phyloP scores from a whole-genome alignment of 805 yeast species.

The Candida qinlingensis region DNA sequence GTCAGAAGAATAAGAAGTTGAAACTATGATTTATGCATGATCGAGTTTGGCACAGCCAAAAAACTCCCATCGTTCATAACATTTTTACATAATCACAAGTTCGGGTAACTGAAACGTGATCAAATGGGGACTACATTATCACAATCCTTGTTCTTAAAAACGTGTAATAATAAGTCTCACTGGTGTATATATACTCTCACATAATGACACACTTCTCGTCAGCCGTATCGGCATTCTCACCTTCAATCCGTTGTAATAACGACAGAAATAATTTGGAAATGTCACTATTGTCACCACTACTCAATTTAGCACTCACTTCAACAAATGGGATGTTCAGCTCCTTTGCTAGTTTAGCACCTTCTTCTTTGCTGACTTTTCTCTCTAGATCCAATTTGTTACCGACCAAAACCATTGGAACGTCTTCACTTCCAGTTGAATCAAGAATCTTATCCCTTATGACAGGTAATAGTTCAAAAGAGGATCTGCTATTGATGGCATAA shows the following conservation, averaged over 20 bases:
- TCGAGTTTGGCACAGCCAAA: too few species aligned
- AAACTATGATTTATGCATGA: too few species aligned
- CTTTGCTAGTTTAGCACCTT: slow-evolving; percentile 58
- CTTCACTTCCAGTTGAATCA: slow-evolving; percentile 58
- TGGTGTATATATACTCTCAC: slow-evolving; percentile 16
- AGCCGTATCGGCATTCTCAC: slow-evolving; percentile 47
- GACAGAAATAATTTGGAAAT: slow-evolving; percentile 56
- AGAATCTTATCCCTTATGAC: slow-evolving; percentile 79
- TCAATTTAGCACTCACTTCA: slow-evolving; percentile 79
- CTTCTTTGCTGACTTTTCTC: slow-evolving; percentile 57
- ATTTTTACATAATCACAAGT: too few species aligned
- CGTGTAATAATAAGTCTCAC: background rate
- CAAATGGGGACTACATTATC: too few species aligned
- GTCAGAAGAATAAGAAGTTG: too few species aligned
- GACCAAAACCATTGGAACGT: slow-evolving; percentile 73
- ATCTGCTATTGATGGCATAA: slow-evolving; percentile 73
- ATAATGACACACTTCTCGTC: slow-evolving; percentile 47
- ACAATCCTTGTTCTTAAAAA: too few species aligned
- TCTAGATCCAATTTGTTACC: slow-evolving; percentile 74
- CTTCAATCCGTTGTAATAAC: slow-evolving; percentile 57
- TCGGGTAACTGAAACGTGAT: too few species aligned
- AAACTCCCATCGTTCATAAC: too few species aligned
- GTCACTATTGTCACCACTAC: slow-evolving; percentile 72
- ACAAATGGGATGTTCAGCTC: slow-evolving; percentile 66
- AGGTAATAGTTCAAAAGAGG: slow-evolving; percentile 71